phyloP scores from a whole-genome alignment of 1,139 yeast species.

The Spencermartinsiella ligniputridi region DNA sequence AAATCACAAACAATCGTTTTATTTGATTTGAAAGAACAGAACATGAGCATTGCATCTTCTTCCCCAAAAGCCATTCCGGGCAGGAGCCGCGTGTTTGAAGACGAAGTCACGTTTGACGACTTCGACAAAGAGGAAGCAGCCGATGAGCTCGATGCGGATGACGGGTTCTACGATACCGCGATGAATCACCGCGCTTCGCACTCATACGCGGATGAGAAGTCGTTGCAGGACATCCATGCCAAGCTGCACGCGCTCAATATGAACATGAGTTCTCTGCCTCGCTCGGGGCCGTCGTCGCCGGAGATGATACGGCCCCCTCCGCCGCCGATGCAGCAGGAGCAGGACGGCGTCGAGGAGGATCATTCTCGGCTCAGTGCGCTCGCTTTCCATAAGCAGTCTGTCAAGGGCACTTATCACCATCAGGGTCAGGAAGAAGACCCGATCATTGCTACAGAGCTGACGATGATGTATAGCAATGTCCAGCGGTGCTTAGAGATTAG shows the following conservation, averaged over 20 bases:
- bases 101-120: slow-evolving; percentile 10
- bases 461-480: slow-evolving; percentile 66
- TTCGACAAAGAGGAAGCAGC: slow-evolving; percentile 11
- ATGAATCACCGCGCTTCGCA: slow-evolving; percentile 19
- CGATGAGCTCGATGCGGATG: slow-evolving; percentile 10
- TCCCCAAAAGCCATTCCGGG: slow-evolving; percentile 51
- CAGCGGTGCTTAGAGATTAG: slow-evolving; percentile 70
- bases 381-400: slow-evolving; percentile 23
- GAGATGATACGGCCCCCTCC: slow-evolving; percentile 27
- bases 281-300: not conserved
- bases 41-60: slow-evolving; percentile 80
- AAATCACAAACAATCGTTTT: too few species aligned
- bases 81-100: not conserved
- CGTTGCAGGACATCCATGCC: slow-evolving; percentile 65
- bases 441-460: slow-evolving; percentile 62
- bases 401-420: slow-evolving; percentile 26
- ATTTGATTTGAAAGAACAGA: too few species aligned
- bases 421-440: slow-evolving; percentile 46
- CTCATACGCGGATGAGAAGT: slow-evolving; percentile 64
- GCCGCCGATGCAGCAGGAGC: slow-evolving; percentile 18
- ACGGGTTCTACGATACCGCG: slow-evolving; percentile 11
- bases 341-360: slow-evolving; percentile 4
- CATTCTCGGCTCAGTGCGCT: not conserved
- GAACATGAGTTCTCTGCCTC: slow-evolving; percentile 8
- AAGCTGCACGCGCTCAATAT: slow-evolving; percentile 53